Evolutionary conservation across 805 yeast species (phyloP).

Genomic region (Candida anglica): DNA sequence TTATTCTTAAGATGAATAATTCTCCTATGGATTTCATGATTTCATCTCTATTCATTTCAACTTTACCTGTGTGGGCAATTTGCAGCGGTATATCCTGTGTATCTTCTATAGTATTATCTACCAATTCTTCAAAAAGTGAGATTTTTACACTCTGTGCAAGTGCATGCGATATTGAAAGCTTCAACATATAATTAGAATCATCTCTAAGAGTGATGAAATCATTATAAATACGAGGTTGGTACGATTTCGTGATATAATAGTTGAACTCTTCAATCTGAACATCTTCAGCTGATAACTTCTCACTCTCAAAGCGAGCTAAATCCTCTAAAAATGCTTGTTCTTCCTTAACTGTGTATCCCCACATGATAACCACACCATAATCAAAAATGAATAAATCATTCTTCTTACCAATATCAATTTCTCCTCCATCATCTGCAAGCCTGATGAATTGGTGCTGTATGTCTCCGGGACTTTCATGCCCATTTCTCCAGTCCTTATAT

Average conservation of each 20-base stretch:
- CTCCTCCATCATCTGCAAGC: conserved; percentile 93
- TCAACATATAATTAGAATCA: conserved; percentile 85
- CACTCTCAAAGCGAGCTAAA: conserved; percentile 86
- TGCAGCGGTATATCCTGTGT: conserved; percentile 97
- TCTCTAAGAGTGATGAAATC: conserved; percentile 93
- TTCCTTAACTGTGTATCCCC: conserved; percentile 90
- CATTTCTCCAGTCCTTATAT: conserved; percentile 70
- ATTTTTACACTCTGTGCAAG: conserved; percentile 94
- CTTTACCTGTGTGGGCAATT: conserved; percentile 91
- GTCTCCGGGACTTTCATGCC: conserved; percentile 34
- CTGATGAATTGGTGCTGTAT: conserved; percentile 45
- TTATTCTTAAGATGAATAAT: conserved; percentile 79
- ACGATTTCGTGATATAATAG: conserved; percentile 87
- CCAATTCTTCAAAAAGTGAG: conserved; percentile 91
- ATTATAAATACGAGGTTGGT: conserved; percentile 93
- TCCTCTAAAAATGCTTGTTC: conserved; percentile 79
- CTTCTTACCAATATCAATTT: conserved; percentile 77
- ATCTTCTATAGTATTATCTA: conserved; percentile 94
- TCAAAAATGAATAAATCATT: conserved; percentile 87
- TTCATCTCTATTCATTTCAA: conserved; percentile 88
- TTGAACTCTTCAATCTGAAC: conserved; percentile 93
- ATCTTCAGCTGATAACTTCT: conserved; percentile 86
- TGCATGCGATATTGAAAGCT: conserved; percentile 91
- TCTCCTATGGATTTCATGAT: conserved; percentile 98
- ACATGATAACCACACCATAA: conserved; percentile 94